Conservation (phyloP, 176 grass and related monocot genomes). For the Echinochloa phyllopogon region DNA sequence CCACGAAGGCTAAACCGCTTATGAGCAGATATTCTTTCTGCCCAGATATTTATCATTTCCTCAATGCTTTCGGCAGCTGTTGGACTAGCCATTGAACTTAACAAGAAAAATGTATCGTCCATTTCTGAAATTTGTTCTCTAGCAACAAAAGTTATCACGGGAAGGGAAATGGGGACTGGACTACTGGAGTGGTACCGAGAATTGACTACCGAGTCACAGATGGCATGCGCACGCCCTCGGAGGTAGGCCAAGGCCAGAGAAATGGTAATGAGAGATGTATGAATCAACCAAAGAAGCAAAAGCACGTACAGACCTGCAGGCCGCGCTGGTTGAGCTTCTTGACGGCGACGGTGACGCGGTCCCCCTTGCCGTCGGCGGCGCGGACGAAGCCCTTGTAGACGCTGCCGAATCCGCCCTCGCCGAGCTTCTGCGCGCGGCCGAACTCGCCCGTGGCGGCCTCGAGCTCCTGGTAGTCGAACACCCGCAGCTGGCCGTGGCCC, state of each 20-base stretch:
- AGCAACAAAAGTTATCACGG: background rate
- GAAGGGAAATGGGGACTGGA: background rate
- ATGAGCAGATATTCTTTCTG: background rate
- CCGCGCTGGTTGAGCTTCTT: slow-evolving; percentile 81
- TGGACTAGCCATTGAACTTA: background rate
- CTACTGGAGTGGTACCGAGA: background rate
- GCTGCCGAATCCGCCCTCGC: slow-evolving; percentile 90
- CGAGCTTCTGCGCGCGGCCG: slow-evolving; percentile 76
- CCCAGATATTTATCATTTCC: background rate
- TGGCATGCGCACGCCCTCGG: background rate
- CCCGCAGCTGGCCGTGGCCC: slow-evolving; percentile 68
- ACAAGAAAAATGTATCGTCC: background rate
- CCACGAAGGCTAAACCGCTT: background rate
- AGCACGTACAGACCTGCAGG: slow-evolving; percentile 62
- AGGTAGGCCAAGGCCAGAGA: background rate
- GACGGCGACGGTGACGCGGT: slow-evolving; percentile 71
- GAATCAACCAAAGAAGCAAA: background rate
- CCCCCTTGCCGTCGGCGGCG: slow-evolving; percentile 52
- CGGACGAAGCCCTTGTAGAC: slow-evolving; percentile 83
- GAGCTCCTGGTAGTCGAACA: slow-evolving; percentile 81
- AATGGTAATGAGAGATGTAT: background rate
- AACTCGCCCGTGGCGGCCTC: slow-evolving; percentile 72
- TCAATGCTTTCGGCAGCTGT: background rate
- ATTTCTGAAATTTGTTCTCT: background rate
- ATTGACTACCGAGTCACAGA: background rate